A percentile compares a stretch with the other conserved stretches of the same genome.
phyloP scores from a whole-genome alignment of 2,329 filamentous ascomycete species.

The Sphaerostilbella broomeana region DNA sequence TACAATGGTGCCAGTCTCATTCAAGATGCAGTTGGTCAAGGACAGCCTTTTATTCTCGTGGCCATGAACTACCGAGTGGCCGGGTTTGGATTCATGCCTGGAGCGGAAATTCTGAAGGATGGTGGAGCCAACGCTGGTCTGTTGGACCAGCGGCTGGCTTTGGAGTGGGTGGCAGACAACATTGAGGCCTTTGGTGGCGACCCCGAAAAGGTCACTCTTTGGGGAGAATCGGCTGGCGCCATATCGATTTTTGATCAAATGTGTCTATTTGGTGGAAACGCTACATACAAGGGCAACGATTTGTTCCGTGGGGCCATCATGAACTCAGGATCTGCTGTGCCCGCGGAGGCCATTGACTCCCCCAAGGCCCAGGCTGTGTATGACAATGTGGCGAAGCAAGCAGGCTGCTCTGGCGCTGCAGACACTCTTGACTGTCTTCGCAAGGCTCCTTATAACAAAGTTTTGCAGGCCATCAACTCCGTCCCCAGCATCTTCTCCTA shows the following conservation, averaged over 20 bases:
- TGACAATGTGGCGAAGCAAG: slow-evolving; percentile 51
- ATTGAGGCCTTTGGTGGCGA: slow-evolving; percentile 74
- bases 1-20: slow-evolving; percentile 48
- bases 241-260: slow-evolving; percentile 75
- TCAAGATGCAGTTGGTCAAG: slow-evolving; percentile 33
- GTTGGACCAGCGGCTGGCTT: slow-evolving; percentile 63
- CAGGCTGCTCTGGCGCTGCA: slow-evolving; percentile 51
- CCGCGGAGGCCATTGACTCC: slow-evolving; percentile 57
- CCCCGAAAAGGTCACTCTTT: slow-evolving; percentile 70
- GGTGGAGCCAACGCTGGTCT: slow-evolving; percentile 65
- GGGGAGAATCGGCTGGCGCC: slow-evolving; percentile 65
- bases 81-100: slow-evolving; percentile 67
- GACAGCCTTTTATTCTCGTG: slow-evolving; percentile 62
- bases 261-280: slow-evolving; percentile 64
- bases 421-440: slow-evolving; percentile 64
- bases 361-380: slow-evolving; percentile 60
- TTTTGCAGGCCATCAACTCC: slow-evolving; percentile 61
- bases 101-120: slow-evolving; percentile 59
- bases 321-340: slow-evolving; percentile 61
- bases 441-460: slow-evolving; percentile 47
- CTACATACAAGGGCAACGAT: slow-evolving; percentile 65
- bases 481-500: slow-evolving; percentile 64
- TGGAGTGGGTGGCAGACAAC: slow-evolving; percentile 74
- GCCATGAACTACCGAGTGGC: slow-evolving; percentile 72
- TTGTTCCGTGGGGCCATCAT: slow-evolving; percentile 75